Percentiles rank a stretch among this genome's conserved stretches.
Conservation (phyloP, 768 basidiomycete genomes). For the Gelatoporia subvermispora region DNA sequence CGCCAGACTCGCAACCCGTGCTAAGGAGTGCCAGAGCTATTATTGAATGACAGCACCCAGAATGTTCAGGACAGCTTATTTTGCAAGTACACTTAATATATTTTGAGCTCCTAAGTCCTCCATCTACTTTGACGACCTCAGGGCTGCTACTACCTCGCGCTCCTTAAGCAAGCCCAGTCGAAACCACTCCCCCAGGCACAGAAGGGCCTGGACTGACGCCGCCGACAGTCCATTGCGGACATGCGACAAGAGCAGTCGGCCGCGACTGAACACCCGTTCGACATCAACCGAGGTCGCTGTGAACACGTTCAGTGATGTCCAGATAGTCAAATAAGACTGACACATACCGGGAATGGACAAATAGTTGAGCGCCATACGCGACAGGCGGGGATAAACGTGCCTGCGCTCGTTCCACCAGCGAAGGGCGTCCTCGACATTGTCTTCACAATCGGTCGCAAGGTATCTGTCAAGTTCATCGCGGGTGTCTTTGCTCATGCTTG, state of each 20-base stretch:
- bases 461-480: slow-evolving; percentile 27
- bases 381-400: slow-evolving; percentile 24
- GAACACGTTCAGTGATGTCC: not conserved
- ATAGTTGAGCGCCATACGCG: slow-evolving; percentile 32
- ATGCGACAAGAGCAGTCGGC: slow-evolving; percentile 24
- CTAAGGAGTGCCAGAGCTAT: not conserved
- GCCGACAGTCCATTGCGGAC: slow-evolving; percentile 19
- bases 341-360: not conserved
- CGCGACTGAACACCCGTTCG: slow-evolving; percentile 24
- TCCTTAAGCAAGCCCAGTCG: slow-evolving; percentile 16
- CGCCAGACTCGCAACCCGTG: not conserved
- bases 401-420: slow-evolving; percentile 26
- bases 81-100: too few species aligned
- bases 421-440: slow-evolving; percentile 18
- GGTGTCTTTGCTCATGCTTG: slow-evolving; percentile 8
- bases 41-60: slow-evolving; percentile 2
- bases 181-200: slow-evolving; percentile 30
- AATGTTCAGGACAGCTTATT: too few species aligned
- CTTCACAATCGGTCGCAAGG: slow-evolving; percentile 18
- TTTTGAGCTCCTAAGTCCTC: too few species aligned
- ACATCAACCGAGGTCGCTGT: slow-evolving; percentile 27
- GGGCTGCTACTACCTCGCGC: slow-evolving; percentile 14
- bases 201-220: slow-evolving; percentile 22
- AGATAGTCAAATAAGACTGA: not conserved
- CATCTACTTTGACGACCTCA: slow-evolving; percentile 5